A percentile compares a stretch with the other conserved stretches of the same genome.
These are phyloP conservation scores for Mortierella sp. DNA, from an alignment of 371 early-diverging fungal genomes.

Conservation along the genomic window DNA sequence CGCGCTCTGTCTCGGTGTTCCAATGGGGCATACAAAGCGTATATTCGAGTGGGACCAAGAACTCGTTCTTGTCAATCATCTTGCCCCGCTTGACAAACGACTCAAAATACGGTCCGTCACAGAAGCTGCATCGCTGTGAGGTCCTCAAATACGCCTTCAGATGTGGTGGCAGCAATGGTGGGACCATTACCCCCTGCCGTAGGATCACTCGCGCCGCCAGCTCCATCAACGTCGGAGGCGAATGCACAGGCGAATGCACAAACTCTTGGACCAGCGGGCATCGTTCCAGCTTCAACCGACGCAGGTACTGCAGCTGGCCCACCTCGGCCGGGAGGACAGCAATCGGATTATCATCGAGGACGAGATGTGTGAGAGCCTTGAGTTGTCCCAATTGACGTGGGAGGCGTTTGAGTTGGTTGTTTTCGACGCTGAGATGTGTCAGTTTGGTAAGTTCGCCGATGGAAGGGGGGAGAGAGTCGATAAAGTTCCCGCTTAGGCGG, in stretches of 20 bases:
- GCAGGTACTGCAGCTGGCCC: slow-evolving; percentile 71
- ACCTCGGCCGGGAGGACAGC: slow-evolving; percentile 80
- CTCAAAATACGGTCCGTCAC: slow-evolving; percentile 89
- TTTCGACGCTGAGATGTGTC: slow-evolving; percentile 65
- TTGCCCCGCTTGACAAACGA: slow-evolving; percentile 69
- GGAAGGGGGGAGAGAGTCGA: slow-evolving; percentile 70
- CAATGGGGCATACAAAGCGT: slow-evolving; percentile 83
- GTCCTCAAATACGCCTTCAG: slow-evolving; percentile 75
- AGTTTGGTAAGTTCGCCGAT: slow-evolving; percentile 73
- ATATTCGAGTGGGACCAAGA: slow-evolving; percentile 77
- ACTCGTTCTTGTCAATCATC: slow-evolving; percentile 72
- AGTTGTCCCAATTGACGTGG: slow-evolving; percentile 72
- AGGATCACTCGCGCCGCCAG: slow-evolving; percentile 83
- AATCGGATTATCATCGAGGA: slow-evolving; percentile 78
- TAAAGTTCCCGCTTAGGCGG: slow-evolving; percentile 72
- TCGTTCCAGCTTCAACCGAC: slow-evolving; percentile 67
- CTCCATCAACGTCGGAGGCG: slow-evolving; percentile 78
- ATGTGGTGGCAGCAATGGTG: slow-evolving; percentile 62
- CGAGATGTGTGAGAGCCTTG: slow-evolving; percentile 68
- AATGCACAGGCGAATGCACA: slow-evolving; percentile 53
- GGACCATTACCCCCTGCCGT: slow-evolving; percentile 69
- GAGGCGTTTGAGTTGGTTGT: slow-evolving; percentile 67
- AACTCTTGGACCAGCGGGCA: slow-evolving; percentile 65
- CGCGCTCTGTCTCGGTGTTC: slow-evolving; percentile 78
- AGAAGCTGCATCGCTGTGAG: slow-evolving; percentile 83